Evolutionary conservation across 345 rosid genomes (phyloP), one percentile per base, ranked within the genome.

Genomic region (Gossypium stocksii): DNA sequence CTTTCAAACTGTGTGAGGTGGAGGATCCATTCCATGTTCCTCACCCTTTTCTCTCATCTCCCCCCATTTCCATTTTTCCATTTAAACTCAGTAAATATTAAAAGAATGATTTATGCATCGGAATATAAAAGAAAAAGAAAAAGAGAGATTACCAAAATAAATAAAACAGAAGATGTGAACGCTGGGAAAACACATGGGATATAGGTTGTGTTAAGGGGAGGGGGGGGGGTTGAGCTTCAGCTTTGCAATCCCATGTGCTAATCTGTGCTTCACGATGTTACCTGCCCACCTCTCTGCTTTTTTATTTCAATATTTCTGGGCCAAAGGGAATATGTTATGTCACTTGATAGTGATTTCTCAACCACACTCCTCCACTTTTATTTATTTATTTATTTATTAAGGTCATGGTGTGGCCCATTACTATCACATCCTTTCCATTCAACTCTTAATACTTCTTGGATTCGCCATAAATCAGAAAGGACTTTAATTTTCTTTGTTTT

Each of bases 1-100:
- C 7, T 60, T 48, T 84, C 76, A 74, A 79, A 5, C 7, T 34
- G 41, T 83, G 53, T 83, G 54, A 76, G 86, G 80, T 85, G 82
- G 88, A 51, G 6, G 89, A 80, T 34, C 51, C 51, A 48, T 48
- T 83, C 80, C 91, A 86, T 83, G 88, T 86, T 80, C 86, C 86
- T 74, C 74, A 13, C 45, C 29, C 63, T 45, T 44, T 29, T 49
- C 4, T 9, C 3, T 38, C 45, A 9, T 16, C 1, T 6, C 20
- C 25, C 44, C 16, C 53, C 53, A 12, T 62, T 29, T 76, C 41
- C 41, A 34, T 34, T 34, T 34, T 34, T 34, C 41, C 7, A 34
- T 34, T 34, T 34, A 34, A 34, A 34, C 41, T 34, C 41, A 34
- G 7, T 34, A 34, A 34, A 5, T 34, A 34, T 34, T 34, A 34